These are phyloP conservation scores for Aureoboletus auriporus DNA, from an alignment of 768 basidiomycete genomes.

Conservation along the genomic window DNA sequence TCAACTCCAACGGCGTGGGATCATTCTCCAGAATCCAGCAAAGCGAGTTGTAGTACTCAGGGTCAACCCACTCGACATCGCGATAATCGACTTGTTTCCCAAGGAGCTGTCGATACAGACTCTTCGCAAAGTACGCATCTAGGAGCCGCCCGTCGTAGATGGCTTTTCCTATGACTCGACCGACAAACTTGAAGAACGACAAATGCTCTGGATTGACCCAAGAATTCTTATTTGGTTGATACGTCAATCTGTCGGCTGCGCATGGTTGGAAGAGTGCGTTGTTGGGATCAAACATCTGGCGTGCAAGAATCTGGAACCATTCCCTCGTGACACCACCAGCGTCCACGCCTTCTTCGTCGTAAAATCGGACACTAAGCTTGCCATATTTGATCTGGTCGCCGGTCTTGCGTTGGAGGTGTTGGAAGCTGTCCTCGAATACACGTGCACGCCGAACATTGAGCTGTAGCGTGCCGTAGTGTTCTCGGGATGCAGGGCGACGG, in stretches of 20 bases:
- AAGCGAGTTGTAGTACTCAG: slow-evolving; percentile 96
- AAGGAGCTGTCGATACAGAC: slow-evolving; percentile 91
- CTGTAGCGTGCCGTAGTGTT: slow-evolving; percentile 80
- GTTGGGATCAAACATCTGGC: slow-evolving; percentile 99
- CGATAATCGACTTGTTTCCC: slow-evolving; percentile 93
- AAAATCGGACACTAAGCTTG: slow-evolving; percentile 94
- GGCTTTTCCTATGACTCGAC: slow-evolving; percentile 95
- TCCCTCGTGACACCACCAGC: slow-evolving; percentile 97
- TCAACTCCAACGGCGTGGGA: slow-evolving; percentile 79
- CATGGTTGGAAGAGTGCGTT: slow-evolving; percentile 98
- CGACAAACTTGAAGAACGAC: slow-evolving; percentile 98
- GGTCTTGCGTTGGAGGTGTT: slow-evolving; percentile 80
- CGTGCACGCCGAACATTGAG: slow-evolving; percentile 85
- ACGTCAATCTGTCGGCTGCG: slow-evolving; percentile 90
- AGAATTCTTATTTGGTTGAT: slow-evolving; percentile 93
- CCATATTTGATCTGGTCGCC: slow-evolving; percentile 98
- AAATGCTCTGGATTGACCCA: slow-evolving; percentile 95
- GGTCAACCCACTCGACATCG: slow-evolving; percentile 97
- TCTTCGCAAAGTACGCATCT: slow-evolving; percentile 97
- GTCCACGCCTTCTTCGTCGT: slow-evolving; percentile 97
- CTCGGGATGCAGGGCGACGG: slow-evolving; percentile 71
- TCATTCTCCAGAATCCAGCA: slow-evolving; percentile 99
- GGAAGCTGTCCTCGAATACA: slow-evolving; percentile 98
- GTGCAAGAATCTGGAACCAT: slow-evolving; percentile 97
- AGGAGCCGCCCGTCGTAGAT: slow-evolving; percentile 95